Evolutionary conservation across 2,329 filamentous ascomycete species (phyloP).

Genomic region (Pestalotiopsis sp.): DNA sequence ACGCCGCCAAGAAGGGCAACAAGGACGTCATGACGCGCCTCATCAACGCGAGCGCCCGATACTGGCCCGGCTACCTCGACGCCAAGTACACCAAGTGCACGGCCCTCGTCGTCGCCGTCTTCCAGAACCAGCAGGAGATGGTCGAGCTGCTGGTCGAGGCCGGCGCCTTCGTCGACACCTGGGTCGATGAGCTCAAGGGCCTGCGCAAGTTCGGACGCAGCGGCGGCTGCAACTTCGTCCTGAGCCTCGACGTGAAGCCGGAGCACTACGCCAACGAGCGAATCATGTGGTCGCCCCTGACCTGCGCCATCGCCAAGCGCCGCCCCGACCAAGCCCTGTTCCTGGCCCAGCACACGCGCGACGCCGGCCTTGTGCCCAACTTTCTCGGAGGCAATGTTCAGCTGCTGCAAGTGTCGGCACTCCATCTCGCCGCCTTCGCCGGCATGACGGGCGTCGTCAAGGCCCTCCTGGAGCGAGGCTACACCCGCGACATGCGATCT

Average conservation of each 20-base stretch:
- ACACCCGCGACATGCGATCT: not conserved
- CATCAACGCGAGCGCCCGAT: not conserved
- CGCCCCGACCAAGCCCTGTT: not conserved
- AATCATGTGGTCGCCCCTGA: not conserved
- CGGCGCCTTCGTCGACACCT: slow-evolving; percentile 8
- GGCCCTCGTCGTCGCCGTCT: not conserved
- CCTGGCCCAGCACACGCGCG: not conserved
- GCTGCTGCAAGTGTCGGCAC: not conserved
- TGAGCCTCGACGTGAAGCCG: not conserved
- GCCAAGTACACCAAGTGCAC: not conserved
- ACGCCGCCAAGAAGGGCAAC: not conserved
- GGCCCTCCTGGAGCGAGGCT: slow-evolving; percentile 4
- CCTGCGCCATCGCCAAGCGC: not conserved
- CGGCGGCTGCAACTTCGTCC: slow-evolving; percentile 1
- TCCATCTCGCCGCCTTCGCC: slow-evolving; percentile 6
- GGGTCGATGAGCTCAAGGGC: not conserved
- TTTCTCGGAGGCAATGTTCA: not conserved
- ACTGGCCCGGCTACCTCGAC: slow-evolving; percentile 6
- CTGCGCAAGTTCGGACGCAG: not conserved
- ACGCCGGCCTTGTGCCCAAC: not conserved
- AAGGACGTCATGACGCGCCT: not conserved
- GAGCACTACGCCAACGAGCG: not conserved
- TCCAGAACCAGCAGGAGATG: not conserved
- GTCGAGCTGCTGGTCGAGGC: not conserved
- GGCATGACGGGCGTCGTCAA: slow-evolving; percentile 6